Conservation (phyloP, 2,329 filamentous ascomycete species). For the Colletotrichum eleusines region DNA sequence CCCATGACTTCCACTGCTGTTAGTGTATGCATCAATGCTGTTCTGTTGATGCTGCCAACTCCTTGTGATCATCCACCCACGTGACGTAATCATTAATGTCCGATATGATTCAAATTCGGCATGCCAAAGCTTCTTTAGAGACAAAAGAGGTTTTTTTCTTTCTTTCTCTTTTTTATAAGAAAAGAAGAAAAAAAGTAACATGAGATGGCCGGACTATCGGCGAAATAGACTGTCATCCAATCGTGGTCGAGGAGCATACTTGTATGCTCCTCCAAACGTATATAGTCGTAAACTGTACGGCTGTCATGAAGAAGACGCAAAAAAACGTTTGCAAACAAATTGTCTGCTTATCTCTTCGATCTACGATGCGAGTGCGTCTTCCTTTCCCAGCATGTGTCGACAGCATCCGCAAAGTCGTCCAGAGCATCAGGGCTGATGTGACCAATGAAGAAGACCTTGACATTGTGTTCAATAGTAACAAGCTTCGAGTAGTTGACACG, state of each 20-base stretch:
- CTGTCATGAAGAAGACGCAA: slow-evolving; percentile 8
- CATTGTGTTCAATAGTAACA: slow-evolving; percentile 68
- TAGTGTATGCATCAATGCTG: slow-evolving; percentile 1
- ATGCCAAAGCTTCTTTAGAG: neutral
- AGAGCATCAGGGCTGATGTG: slow-evolving; percentile 55
- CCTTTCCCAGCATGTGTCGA: slow-evolving; percentile 63
- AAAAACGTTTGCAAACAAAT: slow-evolving; percentile 23
- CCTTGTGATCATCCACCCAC: neutral
- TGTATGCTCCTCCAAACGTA: slow-evolving; percentile 5
- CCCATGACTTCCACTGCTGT: slow-evolving; percentile 8
- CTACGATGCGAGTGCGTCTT: slow-evolving; percentile 54
- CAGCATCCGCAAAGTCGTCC: slow-evolving; percentile 57
- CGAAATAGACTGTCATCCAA: slow-evolving; percentile 17
- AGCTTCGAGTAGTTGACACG: slow-evolving; percentile 70
- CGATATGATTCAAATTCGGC: neutral
- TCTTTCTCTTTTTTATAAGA: neutral
- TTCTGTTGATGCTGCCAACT: neutral
- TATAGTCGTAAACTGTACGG: slow-evolving; percentile 11
- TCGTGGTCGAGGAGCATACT: neutral
- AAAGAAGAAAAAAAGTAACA: neutral
- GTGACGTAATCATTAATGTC: neutral
- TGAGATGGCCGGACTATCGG: slow-evolving; percentile 3
- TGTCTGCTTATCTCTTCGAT: slow-evolving; percentile 1
- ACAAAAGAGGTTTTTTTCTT: neutral
- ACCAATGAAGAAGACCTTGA: slow-evolving; percentile 69